A percentile compares a stretch with the other conserved stretches of the same genome.
Conservation (phyloP, 192 early-diverging fungal species). For the Umbelopsis vinacea region DNA sequence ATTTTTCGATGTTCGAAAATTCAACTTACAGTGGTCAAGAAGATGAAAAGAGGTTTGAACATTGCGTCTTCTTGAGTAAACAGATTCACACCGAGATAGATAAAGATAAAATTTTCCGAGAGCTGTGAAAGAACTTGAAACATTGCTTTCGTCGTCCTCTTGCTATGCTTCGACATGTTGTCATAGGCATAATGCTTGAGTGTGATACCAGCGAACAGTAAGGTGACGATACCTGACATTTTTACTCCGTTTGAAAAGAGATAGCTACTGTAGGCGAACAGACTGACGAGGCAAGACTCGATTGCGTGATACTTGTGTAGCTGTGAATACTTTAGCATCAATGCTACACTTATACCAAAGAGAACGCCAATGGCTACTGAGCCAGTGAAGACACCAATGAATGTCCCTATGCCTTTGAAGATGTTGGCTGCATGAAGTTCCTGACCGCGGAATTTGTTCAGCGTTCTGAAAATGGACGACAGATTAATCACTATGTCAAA, state of each 20-base stretch:
- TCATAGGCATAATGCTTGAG: slow-evolving; percentile 94
- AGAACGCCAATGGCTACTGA: slow-evolving; percentile 84
- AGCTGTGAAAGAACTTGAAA: slow-evolving; percentile 93
- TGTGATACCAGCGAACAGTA: slow-evolving; percentile 91
- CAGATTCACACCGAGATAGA: slow-evolving; percentile 92
- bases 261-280: slow-evolving; percentile 93
- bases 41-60: slow-evolving; percentile 77
- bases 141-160: slow-evolving; percentile 87
- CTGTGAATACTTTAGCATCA: slow-evolving; percentile 88
- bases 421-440: slow-evolving; percentile 70
- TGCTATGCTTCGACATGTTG: slow-evolving; percentile 79
- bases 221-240: slow-evolving; percentile 88
- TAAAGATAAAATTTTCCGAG: slow-evolving; percentile 97
- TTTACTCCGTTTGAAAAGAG: slow-evolving; percentile 87
- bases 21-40: slow-evolving; percentile 65
- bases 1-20: neutral
- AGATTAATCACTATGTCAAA: slow-evolving; percentile 4
- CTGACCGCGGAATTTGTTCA: slow-evolving; percentile 76
- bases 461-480: slow-evolving; percentile 52
- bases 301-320: slow-evolving; percentile 83
- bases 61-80: slow-evolving; percentile 80
- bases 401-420: slow-evolving; percentile 65
- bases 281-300: slow-evolving; percentile 84
- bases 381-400: slow-evolving; percentile 82
- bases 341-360: slow-evolving; percentile 74